phyloP scores from a whole-genome alignment of 2,329 filamentous ascomycete genomes.

The Torrubiella hemipterigena region DNA sequence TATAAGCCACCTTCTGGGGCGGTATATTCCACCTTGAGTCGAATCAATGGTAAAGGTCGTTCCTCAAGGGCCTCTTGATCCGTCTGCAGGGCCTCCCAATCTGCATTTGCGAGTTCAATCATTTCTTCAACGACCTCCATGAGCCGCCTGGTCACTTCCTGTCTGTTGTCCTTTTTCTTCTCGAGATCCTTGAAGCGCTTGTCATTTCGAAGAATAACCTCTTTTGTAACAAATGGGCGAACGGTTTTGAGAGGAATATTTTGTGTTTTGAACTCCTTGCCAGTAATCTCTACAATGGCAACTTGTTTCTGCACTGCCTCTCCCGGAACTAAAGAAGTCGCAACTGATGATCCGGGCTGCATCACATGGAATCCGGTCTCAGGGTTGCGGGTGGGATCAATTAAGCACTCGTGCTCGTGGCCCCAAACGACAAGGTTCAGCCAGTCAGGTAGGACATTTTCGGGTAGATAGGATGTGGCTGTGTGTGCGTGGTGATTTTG shows the following conservation, averaged over 20 bases:
- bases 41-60: conserved; percentile 68
- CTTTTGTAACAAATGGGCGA: conserved; percentile 77
- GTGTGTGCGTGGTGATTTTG: conserved; percentile 93
- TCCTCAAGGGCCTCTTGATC: conserved; percentile 46
- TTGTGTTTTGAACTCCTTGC: conserved; percentile 68
- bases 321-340: conserved; percentile 80
- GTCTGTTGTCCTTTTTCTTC: conserved; percentile 71
- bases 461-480: conserved; percentile 85
- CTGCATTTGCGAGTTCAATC: conserved; percentile 70
- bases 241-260: conserved; percentile 79
- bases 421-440: conserved; percentile 91
- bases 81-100: conserved; percentile 72
- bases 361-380: conserved; percentile 92
- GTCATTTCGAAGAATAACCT: conserved; percentile 67
- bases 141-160: conserved; percentile 66
- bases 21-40: conserved; percentile 83
- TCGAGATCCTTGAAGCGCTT: conserved; percentile 66
- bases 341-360: conserved; percentile 92
- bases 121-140: conserved; percentile 72
- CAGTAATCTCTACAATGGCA: conserved; percentile 71
- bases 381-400: conserved; percentile 70
- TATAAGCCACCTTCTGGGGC: conserved; percentile 75
- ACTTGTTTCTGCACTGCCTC: conserved; percentile 90
- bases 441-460: conserved; percentile 84
- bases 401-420: conserved; percentile 92